Base-by-base conservation (phyloP, 495 filamentous ascomycete species). In the Penicillium egyptiacum region DNA sequence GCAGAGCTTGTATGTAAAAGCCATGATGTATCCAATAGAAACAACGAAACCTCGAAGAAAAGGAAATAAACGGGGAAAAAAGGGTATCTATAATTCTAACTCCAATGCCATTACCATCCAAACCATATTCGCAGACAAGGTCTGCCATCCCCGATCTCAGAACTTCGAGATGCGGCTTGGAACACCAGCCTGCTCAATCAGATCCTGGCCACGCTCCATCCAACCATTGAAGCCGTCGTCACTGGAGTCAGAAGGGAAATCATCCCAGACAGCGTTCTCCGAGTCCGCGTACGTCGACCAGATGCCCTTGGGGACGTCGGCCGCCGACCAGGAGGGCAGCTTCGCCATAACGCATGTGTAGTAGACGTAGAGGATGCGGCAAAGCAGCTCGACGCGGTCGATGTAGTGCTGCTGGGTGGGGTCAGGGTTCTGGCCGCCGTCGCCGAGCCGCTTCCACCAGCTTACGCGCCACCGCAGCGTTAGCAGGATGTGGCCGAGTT, bases 311-410 rank as follows among this genome's bases (percentile, higher is more conserved):
- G 75, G 72, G 5, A 71, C 67, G 44, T 76, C 71, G 22, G 65
- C 51, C 5, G 64, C 64, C 7, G 68, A 73, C 74, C 77, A 78
- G 0, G 78, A 73, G 0, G 72, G 73, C n/a, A 79, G 63, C 61
- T 79, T 81, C 5, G 75, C 76, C 48, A 74, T 55, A 20, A 78
- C 76, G 56, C 72, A 76, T 31, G 76, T 79, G 51, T 79, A 81
- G 56, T 79, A 81, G 19, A 79, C 76, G 60, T 81, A 79, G 9
- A 81, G 70, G 44, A 79, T 78, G 23, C 74, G 66, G 64, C 76
- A 76, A 17, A 81, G 75, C n/a, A 74, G 60, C 40, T 75, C 75
- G 23, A 77, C 76, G 14, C 77, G 71, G 39, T 79, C 76, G 14
- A 77, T 66, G 43, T 79, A 81, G 56, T 76, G 72, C 49, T 76